Evolutionary conservation across 106 monocot genomes (phyloP), one percentile per base, ranked within the genome.

Genomic region (Dioscorea alata): DNA sequence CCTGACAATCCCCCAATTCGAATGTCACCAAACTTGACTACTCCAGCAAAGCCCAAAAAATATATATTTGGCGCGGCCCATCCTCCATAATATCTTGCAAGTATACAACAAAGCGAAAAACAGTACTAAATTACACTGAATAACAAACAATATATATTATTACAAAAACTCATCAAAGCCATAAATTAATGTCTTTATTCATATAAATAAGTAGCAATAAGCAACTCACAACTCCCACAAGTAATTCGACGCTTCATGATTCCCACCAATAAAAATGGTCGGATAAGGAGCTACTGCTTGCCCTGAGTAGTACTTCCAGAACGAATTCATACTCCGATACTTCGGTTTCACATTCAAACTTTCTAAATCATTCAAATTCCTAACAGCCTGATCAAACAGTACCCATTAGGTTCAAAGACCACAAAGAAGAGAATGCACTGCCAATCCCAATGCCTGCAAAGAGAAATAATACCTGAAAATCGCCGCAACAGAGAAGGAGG

Each of bases 221-320:
- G 50, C 17, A 72, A 92, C 86, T 97, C 77, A 97, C 97, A 92
- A 34, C 79, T 97, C 97, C 89, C 92, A 97, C 53, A 97, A 35
- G 60, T 97, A 82, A 83, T 97, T 97, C 56, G 97, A 97, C 28
- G 97, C 87, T 70, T 92, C 97, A 49, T 97, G 97, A 70, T 97
- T 92, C 1, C 97, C 97, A 8, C 97, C 92, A 35, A 97, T 92
- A 56, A 89, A 97, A 69, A 97, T 87, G 4, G 97, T 92, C n/a
- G 92, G 89, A 68, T 79, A 77, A 58, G 92, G 97, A 57, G 97
- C 97, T 73, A 67, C 71, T 32, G 57, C 92, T 76, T 92, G 71
- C 42, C 97, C 97, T 23, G 85, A 89, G 73, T 97, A 97, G 79
- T 97, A 97, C 65, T 97, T 97, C 92, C 92, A 92, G 63, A 97